phyloP scores from a whole-genome alignment of 1,284 basidiomycete genomes.

The Inonotus obliquus region DNA sequence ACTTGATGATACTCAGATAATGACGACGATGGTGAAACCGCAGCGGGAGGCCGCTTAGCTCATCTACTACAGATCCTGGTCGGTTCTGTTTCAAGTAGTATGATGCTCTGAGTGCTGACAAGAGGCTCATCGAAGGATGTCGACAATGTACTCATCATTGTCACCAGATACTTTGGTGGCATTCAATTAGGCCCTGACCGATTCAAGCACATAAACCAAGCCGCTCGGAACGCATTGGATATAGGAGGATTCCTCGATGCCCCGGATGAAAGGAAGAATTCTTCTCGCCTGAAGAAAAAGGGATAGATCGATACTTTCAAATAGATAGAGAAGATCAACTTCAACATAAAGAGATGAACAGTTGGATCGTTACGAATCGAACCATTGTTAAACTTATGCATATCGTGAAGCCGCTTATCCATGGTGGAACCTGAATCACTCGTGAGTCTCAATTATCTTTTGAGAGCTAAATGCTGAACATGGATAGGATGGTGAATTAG shows the following conservation, averaged over 20 bases:
- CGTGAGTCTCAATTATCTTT: no score
- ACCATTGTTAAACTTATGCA: no score
- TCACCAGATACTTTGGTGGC: slow-evolving; percentile 79
- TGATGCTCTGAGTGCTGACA: not conserved
- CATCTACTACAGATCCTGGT: slow-evolving; percentile 88
- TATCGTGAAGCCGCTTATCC: not conserved
- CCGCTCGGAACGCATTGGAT: slow-evolving; percentile 81
- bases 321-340: not conserved
- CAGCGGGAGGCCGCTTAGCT: slow-evolving; percentile 81
- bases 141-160: slow-evolving; percentile 80
- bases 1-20: slow-evolving; percentile 57
- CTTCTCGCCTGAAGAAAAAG: slow-evolving; percentile 13
- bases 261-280: slow-evolving; percentile 9
- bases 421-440: not conserved
- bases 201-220: slow-evolving; percentile 91
- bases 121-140: slow-evolving; percentile 45
- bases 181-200: slow-evolving; percentile 82
- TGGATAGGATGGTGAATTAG: slow-evolving; percentile 39
- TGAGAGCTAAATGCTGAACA: no score
- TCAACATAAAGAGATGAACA: not conserved
- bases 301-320: not conserved
- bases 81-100: slow-evolving; percentile 23
- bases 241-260: slow-evolving; percentile 72
- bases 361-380: not conserved
- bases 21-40: slow-evolving; percentile 90